Conservation (phyloP, 495 filamentous ascomycete species). For the Aspergillus nidulans region DNA sequence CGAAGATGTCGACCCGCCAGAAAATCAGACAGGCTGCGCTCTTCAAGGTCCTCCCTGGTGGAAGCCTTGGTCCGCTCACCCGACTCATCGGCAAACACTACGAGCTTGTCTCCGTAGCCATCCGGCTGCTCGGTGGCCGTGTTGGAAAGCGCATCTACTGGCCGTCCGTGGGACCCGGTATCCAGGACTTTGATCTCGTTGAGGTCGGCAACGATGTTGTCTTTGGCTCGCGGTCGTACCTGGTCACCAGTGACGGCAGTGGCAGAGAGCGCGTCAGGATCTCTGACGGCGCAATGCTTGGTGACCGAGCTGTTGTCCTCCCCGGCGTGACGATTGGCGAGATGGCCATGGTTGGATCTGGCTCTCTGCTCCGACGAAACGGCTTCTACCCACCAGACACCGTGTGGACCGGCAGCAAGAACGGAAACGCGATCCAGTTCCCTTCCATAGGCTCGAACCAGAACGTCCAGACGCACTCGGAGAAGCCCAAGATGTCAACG, state of each 20-base stretch:
- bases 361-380: conserved; percentile 36
- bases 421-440: conserved; percentile 38
- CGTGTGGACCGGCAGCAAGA: conserved; percentile 41
- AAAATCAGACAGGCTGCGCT: neutral
- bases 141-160: conserved; percentile 45
- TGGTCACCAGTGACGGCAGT: conserved; percentile 40
- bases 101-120: conserved; percentile 22
- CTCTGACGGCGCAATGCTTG: conserved; percentile 41
- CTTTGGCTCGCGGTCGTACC: conserved; percentile 40
- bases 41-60: neutral
- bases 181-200: conserved; percentile 42
- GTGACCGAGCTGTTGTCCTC: conserved; percentile 35
- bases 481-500: neutral
- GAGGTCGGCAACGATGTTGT: conserved; percentile 47
- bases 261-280: conserved; percentile 37
- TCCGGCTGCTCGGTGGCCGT: conserved; percentile 26
- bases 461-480: neutral
- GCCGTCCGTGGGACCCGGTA: conserved; percentile 42
- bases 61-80: neutral
- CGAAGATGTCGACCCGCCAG: neutral
- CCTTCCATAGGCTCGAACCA: conserved; percentile 8
- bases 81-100: conserved; percentile 32
- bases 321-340: conserved; percentile 37
- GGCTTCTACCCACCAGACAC: conserved; percentile 31
- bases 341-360: conserved; percentile 38